Percentiles rank a stretch among this genome's conserved stretches.
These are phyloP conservation scores for Ramaria sp. DNA, from an alignment of 768 basidiomycete genomes.

Conservation along the genomic window DNA sequence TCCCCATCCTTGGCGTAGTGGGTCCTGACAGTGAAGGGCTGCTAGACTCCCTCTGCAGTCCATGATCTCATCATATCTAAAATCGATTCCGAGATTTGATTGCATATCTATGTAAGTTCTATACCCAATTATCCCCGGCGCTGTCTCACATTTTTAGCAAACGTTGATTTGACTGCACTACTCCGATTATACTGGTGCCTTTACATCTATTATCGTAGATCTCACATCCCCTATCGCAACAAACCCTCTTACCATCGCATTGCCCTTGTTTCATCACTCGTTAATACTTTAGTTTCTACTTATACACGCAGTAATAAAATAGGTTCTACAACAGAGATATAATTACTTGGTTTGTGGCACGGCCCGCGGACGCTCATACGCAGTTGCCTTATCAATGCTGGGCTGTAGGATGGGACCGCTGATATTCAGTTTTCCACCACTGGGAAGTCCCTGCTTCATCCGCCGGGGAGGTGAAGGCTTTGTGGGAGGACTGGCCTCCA, in stretches of 20 bases:
- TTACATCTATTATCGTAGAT: too few relatives aligned
- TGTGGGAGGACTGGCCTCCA: neutral
- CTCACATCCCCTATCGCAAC: too few relatives aligned
- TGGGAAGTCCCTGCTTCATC: neutral
- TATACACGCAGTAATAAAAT: neutral
- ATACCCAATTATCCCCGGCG: too few relatives aligned
- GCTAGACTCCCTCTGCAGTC: neutral
- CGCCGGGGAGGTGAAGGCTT: neutral
- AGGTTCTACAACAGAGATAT: neutral
- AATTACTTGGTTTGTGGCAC: too few relatives aligned
- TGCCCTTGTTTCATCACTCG: neutral
- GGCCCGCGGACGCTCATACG: neutral
- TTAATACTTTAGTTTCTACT: neutral
- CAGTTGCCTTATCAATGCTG: neutral
- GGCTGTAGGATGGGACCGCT: neutral
- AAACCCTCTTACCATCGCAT: neutral
- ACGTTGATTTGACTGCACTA: too few relatives aligned
- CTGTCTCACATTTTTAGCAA: too few relatives aligned
- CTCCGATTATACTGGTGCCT: too few relatives aligned
- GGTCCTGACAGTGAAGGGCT: slow-evolving; percentile 11
- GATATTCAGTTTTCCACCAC: neutral
- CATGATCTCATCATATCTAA: neutral
- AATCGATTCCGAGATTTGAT: too few relatives aligned
- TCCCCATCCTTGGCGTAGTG: slow-evolving; percentile 31
- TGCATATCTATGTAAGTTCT: too few relatives aligned